These are phyloP conservation scores for Candida vartiovaarae DNA, from an alignment of 805 yeast genomes.

Conservation along the genomic window DNA sequence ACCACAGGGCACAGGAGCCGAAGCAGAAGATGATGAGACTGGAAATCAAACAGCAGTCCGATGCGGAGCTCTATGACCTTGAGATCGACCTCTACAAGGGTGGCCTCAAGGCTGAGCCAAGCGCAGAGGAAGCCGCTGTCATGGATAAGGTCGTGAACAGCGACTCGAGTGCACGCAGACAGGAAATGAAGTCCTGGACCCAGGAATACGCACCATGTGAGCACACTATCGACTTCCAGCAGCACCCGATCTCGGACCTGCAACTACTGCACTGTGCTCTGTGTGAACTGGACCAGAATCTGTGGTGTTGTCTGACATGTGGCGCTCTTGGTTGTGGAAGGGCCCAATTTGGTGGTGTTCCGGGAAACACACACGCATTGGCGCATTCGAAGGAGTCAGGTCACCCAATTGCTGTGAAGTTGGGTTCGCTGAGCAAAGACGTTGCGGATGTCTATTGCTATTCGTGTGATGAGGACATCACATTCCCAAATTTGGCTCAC, in stretches of 20 bases:
- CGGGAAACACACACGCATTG: constrained; percentile 92
- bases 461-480: constrained; percentile 80
- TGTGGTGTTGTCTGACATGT: constrained; percentile 91
- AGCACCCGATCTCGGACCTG: constrained; percentile 22
- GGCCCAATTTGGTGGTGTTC: constrained; percentile 85
- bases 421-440: constrained; percentile 78
- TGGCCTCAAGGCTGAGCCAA: constrained; percentile 25
- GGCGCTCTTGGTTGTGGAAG: constrained; percentile 95
- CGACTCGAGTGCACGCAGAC: constrained; percentile 49
- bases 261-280: constrained; percentile 40
- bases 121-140: constrained; percentile 12
- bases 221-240: constrained; percentile 58
- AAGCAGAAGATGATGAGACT: constrained; percentile 48
- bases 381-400: constrained; percentile 50
- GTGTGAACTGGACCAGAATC: constrained; percentile 65
- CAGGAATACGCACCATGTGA: constrained; percentile 75
- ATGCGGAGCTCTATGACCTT: constrained; percentile 54
- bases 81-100: constrained; percentile 17
- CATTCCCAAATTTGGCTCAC: constrained; percentile 50
- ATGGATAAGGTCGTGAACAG: constrained; percentile 45
- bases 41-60: constrained; percentile 57
- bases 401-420: constrained; percentile 83
- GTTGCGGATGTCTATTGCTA: constrained; percentile 89
- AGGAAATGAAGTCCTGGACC: constrained; percentile 89
- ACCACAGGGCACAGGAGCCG: constrained; percentile 33